Evolutionary conservation across 495 filamentous ascomycete genomes (phyloP).

Genomic region (Aspergillus campestris): DNA sequence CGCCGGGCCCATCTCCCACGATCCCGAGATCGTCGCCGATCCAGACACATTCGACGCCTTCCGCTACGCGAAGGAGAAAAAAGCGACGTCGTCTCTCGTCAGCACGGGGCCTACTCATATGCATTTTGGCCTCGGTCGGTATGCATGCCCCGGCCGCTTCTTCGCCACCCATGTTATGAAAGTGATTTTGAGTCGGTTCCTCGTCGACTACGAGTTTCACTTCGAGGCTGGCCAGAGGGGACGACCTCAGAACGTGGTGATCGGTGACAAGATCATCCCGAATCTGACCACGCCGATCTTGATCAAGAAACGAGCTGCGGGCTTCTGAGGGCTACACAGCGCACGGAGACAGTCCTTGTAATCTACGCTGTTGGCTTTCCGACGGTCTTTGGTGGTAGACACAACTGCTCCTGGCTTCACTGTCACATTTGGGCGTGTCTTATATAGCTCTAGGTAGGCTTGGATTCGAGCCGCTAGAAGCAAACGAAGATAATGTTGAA

Average conservation of each 20-base stretch:
- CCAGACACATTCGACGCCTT: constrained; percentile 25
- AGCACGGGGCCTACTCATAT: constrained; percentile 15
- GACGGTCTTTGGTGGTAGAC: no score
- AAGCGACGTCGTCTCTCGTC: constrained; percentile 8
- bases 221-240: constrained; percentile 11
- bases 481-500: no score
- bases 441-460: no score
- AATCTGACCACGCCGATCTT: constrained; percentile 16
- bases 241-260: constrained; percentile 18
- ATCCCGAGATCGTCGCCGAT: constrained; percentile 14
- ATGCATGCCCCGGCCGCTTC: constrained; percentile 48
- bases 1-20: constrained; percentile 24
- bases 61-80: constrained; percentile 23
- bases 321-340: no score
- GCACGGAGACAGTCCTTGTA: no score
- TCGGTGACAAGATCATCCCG: constrained; percentile 27
- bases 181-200: constrained; percentile 42
- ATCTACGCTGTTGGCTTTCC: no score
- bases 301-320: no score
- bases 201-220: constrained; percentile 47
- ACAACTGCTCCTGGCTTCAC: no score
- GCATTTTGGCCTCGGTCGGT: constrained; percentile 27
- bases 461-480: no score
- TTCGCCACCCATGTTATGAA: constrained; percentile 49
- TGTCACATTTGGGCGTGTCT: no score